These are phyloP conservation scores for Globisporangium recalcitrans DNA, from an alignment of 352 stramenopile species.

Conservation along the genomic window DNA sequence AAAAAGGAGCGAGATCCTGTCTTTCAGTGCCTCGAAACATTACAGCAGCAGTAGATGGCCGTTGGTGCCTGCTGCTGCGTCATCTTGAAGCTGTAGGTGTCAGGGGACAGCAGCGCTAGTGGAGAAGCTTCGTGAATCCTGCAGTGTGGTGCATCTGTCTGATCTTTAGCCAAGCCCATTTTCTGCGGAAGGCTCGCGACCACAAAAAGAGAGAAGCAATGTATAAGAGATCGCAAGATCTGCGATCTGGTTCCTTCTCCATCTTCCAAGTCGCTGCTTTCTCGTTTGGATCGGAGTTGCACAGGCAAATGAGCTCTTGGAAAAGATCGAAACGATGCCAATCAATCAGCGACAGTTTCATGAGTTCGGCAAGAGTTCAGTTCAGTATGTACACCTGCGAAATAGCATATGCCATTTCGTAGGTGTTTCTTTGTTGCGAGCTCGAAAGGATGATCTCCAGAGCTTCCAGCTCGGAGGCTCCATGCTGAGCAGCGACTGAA, in stretches of 20 bases:
- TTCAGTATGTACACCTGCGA: neutral
- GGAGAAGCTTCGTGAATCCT: too few relatives aligned
- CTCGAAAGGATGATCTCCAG: neutral
- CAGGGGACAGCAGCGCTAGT: too few relatives aligned
- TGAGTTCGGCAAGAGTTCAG: slow-evolving; percentile 3
- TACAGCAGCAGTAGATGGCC: neutral
- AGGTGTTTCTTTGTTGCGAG: neutral
- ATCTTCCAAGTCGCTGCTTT: neutral
- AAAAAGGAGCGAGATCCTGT: neutral
- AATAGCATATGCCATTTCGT: neutral
- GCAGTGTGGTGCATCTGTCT: neutral
- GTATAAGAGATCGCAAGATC: neutral
- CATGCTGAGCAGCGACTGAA: neutral
- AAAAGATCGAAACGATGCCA: slow-evolving; percentile 4
- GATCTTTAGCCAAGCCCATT: neutral
- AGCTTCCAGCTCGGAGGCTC: neutral
- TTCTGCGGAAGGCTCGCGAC: neutral
- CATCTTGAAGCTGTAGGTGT: slow-evolving; percentile 8
- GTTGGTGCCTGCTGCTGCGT: neutral
- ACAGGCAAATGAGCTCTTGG: neutral
- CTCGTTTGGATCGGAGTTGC: neutral
- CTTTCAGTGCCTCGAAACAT: neutral
- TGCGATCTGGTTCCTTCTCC: neutral
- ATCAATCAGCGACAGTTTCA: slow-evolving; percentile 6
- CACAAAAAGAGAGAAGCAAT: neutral